These are phyloP conservation scores for Didymellaceae sp. DNA, from an alignment of 2,329 filamentous ascomycete genomes.

Conservation along the genomic window DNA sequence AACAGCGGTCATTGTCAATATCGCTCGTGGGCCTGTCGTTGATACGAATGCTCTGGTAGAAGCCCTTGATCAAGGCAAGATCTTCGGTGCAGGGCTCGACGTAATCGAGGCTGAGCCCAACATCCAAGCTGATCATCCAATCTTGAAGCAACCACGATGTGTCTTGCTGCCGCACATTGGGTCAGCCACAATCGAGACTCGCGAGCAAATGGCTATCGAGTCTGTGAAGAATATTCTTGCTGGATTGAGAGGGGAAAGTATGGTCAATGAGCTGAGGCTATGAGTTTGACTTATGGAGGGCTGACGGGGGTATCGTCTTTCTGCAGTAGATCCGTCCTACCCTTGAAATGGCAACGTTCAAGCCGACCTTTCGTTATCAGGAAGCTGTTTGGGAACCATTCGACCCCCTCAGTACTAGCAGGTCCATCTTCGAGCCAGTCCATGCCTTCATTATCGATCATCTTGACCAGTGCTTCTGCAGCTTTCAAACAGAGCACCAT, in stretches of 20 bases:
- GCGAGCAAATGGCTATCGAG: constrained; percentile 64
- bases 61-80: constrained; percentile 57
- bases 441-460: constrained; percentile 53
- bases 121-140: constrained; percentile 54
- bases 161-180: constrained; percentile 66
- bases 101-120: constrained; percentile 64
- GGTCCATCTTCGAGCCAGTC: constrained; percentile 21
- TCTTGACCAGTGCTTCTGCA: constrained; percentile 62
- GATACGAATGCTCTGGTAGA: constrained; percentile 61
- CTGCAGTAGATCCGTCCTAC: constrained; percentile 33
- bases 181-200: constrained; percentile 63
- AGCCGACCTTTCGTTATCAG: constrained; percentile 56
- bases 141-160: constrained; percentile 56
- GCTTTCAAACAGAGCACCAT: constrained; percentile 70
- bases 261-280: constrained; percentile 40
- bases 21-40: constrained; percentile 62
- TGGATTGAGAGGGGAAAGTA: constrained; percentile 29
- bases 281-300: constrained; percentile 2
- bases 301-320: neutral
- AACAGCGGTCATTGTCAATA: constrained; percentile 62
- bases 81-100: constrained; percentile 61
- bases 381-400: constrained; percentile 64
- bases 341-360: constrained; percentile 26
- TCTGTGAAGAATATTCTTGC: constrained; percentile 61
- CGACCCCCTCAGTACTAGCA: neutral